Conservation (phyloP, 768 basidiomycete genomes). For the Boletus reticulatus region DNA sequence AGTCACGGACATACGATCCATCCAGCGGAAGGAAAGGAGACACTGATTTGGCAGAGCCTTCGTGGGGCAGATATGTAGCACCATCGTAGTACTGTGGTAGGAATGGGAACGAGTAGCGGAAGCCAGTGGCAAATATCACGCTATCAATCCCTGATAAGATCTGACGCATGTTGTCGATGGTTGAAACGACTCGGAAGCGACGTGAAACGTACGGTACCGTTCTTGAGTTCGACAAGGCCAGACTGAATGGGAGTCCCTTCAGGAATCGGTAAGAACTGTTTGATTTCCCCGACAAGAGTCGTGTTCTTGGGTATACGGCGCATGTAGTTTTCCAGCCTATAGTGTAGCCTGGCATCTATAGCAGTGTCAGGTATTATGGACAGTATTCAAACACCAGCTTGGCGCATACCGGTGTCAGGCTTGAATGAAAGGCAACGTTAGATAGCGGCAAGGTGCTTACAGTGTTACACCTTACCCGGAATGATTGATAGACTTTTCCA, state of each 20-base stretch:
- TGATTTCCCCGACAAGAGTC: constrained; percentile 11
- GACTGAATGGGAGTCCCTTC: constrained; percentile 9
- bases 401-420: constrained; percentile 4
- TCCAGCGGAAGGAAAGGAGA: constrained; percentile 5
- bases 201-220: constrained; percentile 5
- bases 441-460: too few relatives aligned
- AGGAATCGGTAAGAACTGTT: constrained; percentile 3
- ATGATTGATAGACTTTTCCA: constrained; percentile 1
- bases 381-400: not conserved
- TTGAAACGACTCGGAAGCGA: too few relatives aligned
- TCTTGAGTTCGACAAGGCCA: constrained; percentile 11
- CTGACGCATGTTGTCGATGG: not conserved
- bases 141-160: constrained; percentile 11
- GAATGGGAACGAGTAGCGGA: constrained; percentile 12
- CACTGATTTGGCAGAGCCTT: not conserved
- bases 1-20: constrained; percentile 9
- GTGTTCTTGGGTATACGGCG: constrained; percentile 8
- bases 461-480: not conserved
- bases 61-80: not conserved
- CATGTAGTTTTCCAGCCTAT: not conserved
- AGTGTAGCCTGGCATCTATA: not conserved
- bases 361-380: not conserved
- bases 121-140: constrained; percentile 12
- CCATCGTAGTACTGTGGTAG: constrained; percentile 13
- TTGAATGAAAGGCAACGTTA: not conserved